phyloP scores from a whole-genome alignment of 164 flowering plant species.

The Santalum album region DNA sequence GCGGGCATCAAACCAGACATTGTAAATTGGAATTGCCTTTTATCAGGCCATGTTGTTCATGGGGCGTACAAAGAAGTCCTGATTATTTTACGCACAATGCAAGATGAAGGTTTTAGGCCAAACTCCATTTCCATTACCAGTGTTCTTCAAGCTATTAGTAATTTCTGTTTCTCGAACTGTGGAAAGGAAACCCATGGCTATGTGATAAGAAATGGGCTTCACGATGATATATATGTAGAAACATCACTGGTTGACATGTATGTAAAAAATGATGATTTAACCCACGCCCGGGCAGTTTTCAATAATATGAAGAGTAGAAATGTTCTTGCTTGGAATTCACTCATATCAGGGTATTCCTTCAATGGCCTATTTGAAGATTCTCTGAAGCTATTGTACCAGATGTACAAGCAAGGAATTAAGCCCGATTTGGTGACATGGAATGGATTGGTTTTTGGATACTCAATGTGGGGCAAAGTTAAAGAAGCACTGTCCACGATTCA shows the following conservation, averaged over 20 bases:
- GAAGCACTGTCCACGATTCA: slow-evolving; percentile 41
- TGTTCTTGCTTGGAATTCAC: slow-evolving; percentile 52
- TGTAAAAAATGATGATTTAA: slow-evolving; percentile 36
- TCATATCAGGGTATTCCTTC: slow-evolving; percentile 48
- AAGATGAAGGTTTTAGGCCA: slow-evolving; percentile 32
- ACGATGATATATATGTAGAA: slow-evolving; percentile 39
- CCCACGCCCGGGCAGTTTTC: slow-evolving; percentile 31
- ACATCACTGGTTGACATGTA: slow-evolving; percentile 68
- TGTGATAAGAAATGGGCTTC: slow-evolving; percentile 40
- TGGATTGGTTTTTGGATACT: slow-evolving; percentile 46
- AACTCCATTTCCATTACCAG: slow-evolving; percentile 41
- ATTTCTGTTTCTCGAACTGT: slow-evolving; percentile 17
- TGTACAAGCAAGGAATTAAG: slow-evolving; percentile 41
- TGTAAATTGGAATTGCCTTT: slow-evolving; percentile 57
- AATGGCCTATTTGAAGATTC: slow-evolving; percentile 42
- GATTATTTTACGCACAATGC: slow-evolving; percentile 35
- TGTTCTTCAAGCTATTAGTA: slow-evolving; percentile 45
- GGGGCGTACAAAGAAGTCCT: slow-evolving; percentile 29
- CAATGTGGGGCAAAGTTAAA: slow-evolving; percentile 28
- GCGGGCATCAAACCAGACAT: slow-evolving; percentile 36
- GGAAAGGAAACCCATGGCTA: slow-evolving; percentile 59
- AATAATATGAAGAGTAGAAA: slow-evolving; percentile 33
- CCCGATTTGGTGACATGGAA: slow-evolving; percentile 64
- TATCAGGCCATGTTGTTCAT: slow-evolving; percentile 45
- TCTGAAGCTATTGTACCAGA: slow-evolving; percentile 21